A percentile compares a stretch with the other conserved stretches of the same genome.
phyloP scores from a whole-genome alignment of 768 basidiomycete genomes.

The Butyriboletus loyo region DNA sequence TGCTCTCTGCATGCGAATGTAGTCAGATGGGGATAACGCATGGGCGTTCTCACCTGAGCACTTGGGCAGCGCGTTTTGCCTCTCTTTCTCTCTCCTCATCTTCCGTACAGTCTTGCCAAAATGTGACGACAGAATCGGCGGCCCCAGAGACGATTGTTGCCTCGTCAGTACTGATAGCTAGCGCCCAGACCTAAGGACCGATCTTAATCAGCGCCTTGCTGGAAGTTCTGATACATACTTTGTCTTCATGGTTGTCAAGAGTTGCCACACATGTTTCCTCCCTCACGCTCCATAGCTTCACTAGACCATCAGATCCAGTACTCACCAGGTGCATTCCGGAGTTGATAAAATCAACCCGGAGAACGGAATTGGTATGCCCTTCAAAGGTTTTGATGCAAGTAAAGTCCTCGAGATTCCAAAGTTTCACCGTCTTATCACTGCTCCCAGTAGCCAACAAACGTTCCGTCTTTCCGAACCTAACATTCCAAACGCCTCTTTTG shows the following conservation, averaged over 20 bases:
- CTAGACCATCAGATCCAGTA: slow-evolving; percentile 88
- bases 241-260: slow-evolving; percentile 96
- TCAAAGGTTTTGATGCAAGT: slow-evolving; percentile 95
- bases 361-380: slow-evolving; percentile 95
- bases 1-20: slow-evolving; percentile 72
- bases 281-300: slow-evolving; percentile 92
- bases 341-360: slow-evolving; percentile 89
- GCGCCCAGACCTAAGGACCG: slow-evolving; percentile 85
- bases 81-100: slow-evolving; percentile 76
- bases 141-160: slow-evolving; percentile 87
- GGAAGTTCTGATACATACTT: slow-evolving; percentile 48
- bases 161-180: slow-evolving; percentile 80
- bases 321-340: slow-evolving; percentile 83
- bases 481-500: slow-evolving; percentile 94
- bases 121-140: slow-evolving; percentile 92
- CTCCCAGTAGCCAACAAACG: slow-evolving; percentile 89
- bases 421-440: slow-evolving; percentile 89
- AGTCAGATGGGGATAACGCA: slow-evolving; percentile 1
- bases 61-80: slow-evolving; percentile 64
- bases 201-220: not conserved
- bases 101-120: slow-evolving; percentile 95
- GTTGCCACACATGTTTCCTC: slow-evolving; percentile 87
- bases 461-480: slow-evolving; percentile 82
- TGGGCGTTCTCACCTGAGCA: slow-evolving; percentile 65
- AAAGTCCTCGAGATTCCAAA: slow-evolving; percentile 94